Evolutionary conservation across 2,329 filamentous ascomycete genomes (phyloP).

Genomic region (Cladosporium austrohemisphaericum): DNA sequence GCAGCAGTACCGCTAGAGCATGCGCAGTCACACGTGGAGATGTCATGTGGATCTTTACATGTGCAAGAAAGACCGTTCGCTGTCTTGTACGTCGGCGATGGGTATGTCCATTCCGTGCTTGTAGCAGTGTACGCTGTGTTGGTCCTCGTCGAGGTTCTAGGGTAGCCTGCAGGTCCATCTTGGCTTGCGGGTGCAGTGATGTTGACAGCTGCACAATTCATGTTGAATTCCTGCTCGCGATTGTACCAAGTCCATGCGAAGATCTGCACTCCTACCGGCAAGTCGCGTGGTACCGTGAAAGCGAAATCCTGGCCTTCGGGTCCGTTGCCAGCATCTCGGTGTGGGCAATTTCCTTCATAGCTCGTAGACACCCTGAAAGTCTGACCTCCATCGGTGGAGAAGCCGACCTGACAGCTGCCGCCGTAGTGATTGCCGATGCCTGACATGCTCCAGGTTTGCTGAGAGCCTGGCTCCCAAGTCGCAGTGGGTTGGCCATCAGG

Average conservation of each 20-base stretch:
- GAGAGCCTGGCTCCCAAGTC: conserved; percentile 42
- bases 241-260: conserved; percentile 50
- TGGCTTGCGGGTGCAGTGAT: conserved; percentile 28
- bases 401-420: conserved; percentile 46
- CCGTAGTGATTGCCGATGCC: conserved; percentile 44
- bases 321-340: conserved; percentile 36
- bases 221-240: conserved; percentile 45
- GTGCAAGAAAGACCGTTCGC: conserved; percentile 31
- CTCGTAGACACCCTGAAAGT: conserved; percentile 45
- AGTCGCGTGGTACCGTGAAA: conserved; percentile 43
- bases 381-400: conserved; percentile 40
- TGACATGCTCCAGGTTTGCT: conserved; percentile 39
- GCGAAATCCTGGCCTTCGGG: conserved; percentile 43
- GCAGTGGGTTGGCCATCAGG: conserved; percentile 41
- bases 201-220: conserved; percentile 44
- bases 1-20: background rate
- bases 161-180: background rate
- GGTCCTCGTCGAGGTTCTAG: background rate
- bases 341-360: conserved; percentile 48
- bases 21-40: conserved; percentile 22
- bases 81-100: conserved; percentile 12
- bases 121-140: background rate
- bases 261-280: conserved; percentile 40
- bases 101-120: conserved; percentile 17
- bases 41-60: conserved; percentile 2